Conservation (phyloP, 2,329 filamentous ascomycete genomes). For the Apiospora aurea region DNA sequence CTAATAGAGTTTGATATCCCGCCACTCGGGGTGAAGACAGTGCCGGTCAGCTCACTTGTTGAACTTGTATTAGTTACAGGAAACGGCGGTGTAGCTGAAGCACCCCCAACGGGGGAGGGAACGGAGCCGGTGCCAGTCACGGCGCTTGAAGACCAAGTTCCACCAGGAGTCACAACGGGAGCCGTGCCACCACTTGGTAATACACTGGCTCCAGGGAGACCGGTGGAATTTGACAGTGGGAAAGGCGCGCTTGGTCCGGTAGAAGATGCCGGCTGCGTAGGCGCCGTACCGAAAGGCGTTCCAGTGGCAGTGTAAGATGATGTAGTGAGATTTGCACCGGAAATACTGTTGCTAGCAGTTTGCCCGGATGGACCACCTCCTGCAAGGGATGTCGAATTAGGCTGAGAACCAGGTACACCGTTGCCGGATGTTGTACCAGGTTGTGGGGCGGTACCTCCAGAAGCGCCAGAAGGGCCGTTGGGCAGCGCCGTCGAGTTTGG, state of each 20-base stretch:
- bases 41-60: neutral
- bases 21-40: neutral
- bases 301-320: neutral
- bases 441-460: slow-evolving; percentile 8
- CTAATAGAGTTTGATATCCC: neutral
- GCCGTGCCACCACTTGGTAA: slow-evolving; percentile 25
- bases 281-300: slow-evolving; percentile 19
- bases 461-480: slow-evolving; percentile 26
- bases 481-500: slow-evolving; percentile 33
- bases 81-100: slow-evolving; percentile 14
- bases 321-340: neutral
- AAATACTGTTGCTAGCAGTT: neutral
- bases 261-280: slow-evolving; percentile 22
- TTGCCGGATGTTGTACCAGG: slow-evolving; percentile 9
- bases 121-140: neutral
- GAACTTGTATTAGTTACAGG: slow-evolving; percentile 21
- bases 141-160: neutral
- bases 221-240: slow-evolving; percentile 30
- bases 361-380: slow-evolving; percentile 22
- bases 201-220: slow-evolving; percentile 23
- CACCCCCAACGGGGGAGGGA: neutral
- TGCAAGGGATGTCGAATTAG: slow-evolving; percentile 1
- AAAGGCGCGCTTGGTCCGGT: slow-evolving; percentile 27
- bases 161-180: neutral
- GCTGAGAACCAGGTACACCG: neutral